These are phyloP conservation scores for Oryza australiensis DNA, from an alignment of 176 grass and related monocot genomes.

Conservation along the genomic window DNA sequence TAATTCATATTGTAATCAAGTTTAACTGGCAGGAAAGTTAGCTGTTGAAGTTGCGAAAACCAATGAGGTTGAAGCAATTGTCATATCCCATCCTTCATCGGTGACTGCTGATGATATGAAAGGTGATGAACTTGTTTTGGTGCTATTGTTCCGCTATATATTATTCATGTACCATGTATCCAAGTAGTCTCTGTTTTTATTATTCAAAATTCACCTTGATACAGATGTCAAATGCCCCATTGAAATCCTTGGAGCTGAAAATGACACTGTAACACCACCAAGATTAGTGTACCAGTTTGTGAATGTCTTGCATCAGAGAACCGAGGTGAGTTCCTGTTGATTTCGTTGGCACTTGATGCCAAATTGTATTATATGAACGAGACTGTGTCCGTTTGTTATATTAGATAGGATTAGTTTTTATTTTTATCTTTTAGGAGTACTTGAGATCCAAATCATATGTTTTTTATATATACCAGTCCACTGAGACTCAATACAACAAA, in stretches of 20 bases:
- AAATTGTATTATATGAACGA: too few relatives aligned
- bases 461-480: too few relatives aligned
- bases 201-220: neutral
- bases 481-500: too few relatives aligned
- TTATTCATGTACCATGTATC: neutral
- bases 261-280: conserved; percentile 20
- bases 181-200: neutral
- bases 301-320: neutral
- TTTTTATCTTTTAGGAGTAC: too few relatives aligned
- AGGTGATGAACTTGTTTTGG: neutral
- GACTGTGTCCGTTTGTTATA: too few relatives aligned
- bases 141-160: neutral
- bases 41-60: conserved; percentile 1
- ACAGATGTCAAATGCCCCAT: conserved; percentile 36
- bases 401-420: too few relatives aligned
- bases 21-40: conserved; percentile 4
- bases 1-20: neutral
- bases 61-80: neutral
- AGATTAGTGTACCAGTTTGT: conserved; percentile 1
- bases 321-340: neutral
- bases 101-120: conserved; percentile 6
- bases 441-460: too few relatives aligned
- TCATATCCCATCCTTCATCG: neutral
- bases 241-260: conserved; percentile 35
- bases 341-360: neutral